Conservation (phyloP, 148 eudicot species). For the Cornus controversa region DNA sequence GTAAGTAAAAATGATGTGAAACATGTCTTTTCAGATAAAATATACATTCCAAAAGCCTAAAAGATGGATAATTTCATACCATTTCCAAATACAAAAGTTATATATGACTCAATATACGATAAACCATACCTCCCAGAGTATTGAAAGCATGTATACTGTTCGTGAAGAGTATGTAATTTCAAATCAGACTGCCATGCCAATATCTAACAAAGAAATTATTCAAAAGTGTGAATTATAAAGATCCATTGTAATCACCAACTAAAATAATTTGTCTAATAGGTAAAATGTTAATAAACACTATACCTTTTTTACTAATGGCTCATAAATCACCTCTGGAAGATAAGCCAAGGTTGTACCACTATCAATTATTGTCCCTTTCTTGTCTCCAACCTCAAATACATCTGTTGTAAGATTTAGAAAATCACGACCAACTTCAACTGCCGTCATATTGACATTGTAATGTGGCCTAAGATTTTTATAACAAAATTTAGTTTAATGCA, state of each 20-base stretch:
- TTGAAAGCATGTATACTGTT: conserved; percentile 81
- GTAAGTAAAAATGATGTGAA: not conserved
- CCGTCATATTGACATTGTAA: conserved; percentile 92
- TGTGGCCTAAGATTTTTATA: conserved; percentile 58
- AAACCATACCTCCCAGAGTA: conserved; percentile 62
- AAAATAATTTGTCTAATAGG: not conserved
- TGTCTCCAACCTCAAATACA: conserved; percentile 52
- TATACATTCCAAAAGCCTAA: not conserved
- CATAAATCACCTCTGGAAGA: conserved; percentile 71
- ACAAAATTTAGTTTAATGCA: conserved; percentile 11
- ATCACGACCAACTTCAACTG: conserved; percentile 70
- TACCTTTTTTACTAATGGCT: conserved; percentile 73
- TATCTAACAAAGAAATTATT: conserved; percentile 45
- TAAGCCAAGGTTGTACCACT: conserved; percentile 94
- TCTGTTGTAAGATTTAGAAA: conserved; percentile 55
- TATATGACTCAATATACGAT: conserved; percentile 7
- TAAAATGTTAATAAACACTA: conserved; percentile 6
- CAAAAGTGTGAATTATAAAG: conserved; percentile 8
- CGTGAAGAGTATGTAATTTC: conserved; percentile 67
- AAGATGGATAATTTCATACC: not conserved
- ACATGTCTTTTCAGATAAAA: not conserved
- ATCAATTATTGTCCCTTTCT: conserved; percentile 76
- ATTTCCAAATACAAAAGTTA: not conserved
- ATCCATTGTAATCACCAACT: not conserved
- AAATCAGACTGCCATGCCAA: conserved; percentile 70